Base-by-base conservation (phyloP, 2,329 filamentous ascomycete species). In the Lachnellula subtilissima region DNA sequence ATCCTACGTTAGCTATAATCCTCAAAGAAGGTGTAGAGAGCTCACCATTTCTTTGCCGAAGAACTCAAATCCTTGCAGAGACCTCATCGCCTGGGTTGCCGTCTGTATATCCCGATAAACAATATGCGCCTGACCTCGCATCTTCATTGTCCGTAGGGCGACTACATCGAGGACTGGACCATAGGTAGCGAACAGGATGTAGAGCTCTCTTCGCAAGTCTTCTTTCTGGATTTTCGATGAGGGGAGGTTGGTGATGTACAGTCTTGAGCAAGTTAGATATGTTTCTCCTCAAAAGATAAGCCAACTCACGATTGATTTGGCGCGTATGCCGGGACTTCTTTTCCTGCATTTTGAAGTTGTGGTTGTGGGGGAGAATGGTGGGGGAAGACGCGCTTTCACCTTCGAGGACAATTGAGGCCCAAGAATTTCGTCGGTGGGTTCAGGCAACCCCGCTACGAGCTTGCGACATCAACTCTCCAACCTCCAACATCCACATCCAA, bases 61-160 rank as follows among this genome's bases (percentile, higher is more conserved):
- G 63, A 99, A 91, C 2, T 88, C 83, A 67, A 91, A 89, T 2
- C 89, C 91, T 65, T 97, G 88, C 48, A 97, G 76, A 11, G 89
- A 85, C 62, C 93, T 81, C 90, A 99, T 90, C 1, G 94, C 94
- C 70, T 96, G 91, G 23, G 92, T 96, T 51, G 91, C 91, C n/a
- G 90, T 85, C 64, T 96, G 88, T 36, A 93, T 79, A 71, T 99
- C 93, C 56, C 89, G 84, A 71, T 91, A 97, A 14, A 94, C 88
- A 58, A 99, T 78, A 69, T 97, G 94, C 59, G 94, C 94, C 74
- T 99, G 94, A 3, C 94, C 94, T 50, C 94, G 87, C 92, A 97
- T 97, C 75, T 91, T 91, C 71, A 80, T 80, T 1, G 90, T 96
- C 76, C 91, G 95, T 65, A 97, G 78, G 32, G 90, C 89, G 49